Evolutionary conservation across 2,329 filamentous ascomycete species (phyloP), one percentile per base, ranked within the genome.

Genomic region (Aquanectria penicillioides): DNA sequence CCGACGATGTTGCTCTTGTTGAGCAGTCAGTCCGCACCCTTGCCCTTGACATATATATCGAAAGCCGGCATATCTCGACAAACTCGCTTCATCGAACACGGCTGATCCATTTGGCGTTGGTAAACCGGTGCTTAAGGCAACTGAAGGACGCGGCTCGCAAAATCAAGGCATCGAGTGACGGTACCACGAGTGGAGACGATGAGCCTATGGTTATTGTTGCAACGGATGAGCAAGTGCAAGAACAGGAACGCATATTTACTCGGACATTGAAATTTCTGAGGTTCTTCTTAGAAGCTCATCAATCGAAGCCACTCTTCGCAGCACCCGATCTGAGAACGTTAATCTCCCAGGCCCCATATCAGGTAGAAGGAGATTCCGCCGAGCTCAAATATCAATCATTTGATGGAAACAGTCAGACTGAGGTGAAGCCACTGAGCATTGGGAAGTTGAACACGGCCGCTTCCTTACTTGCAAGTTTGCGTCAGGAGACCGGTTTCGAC

Each of bases 331-430:
- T 86, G 49, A 77, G 83, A 56, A 79, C 82, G 8, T 72, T 85
- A 22, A 82, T 89, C 46, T 75, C 84, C 3, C 76, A 82, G 25
- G 76, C 78, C 4, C 80, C 83, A 0, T 80, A 83, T 28, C 74
- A 81, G 29, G 73, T 88, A 0, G 83, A 84, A 63, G 91, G 91
- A 6, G 85, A 90, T 31, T 77, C 83, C 3, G 81, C 92, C 1
- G 83, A 86, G 47, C 81, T 95, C 15, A 88, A 87, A 48, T 94
- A 91, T 68, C 91, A 94, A 73, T 86, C 86, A 2, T 93, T 93
- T 66, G 85, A 90, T 69, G 86, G 86, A 11, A 74, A 82, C 20
- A 75, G 75, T 2, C 83, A 86, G 52, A 88, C 85, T 2, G 85
- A 86, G 11, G 82, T 93, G 22, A 82, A 83, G 66, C 78, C 81